Conservation (phyloP, 805 yeast genomes). For the Candida ulmi region DNA sequence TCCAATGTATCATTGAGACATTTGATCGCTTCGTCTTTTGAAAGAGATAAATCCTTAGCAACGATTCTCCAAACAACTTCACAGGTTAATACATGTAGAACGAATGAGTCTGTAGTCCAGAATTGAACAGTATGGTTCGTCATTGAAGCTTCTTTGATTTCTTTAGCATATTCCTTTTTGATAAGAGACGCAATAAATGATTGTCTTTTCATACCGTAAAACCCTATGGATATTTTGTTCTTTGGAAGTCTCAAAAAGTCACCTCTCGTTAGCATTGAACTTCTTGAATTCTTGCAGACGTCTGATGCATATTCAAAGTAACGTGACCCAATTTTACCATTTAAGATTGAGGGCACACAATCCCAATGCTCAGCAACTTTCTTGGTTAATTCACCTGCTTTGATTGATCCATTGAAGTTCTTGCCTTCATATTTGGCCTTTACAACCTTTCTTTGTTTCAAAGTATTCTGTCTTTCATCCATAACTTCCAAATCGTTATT, state of each 20-base stretch:
- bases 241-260: constrained; percentile 40
- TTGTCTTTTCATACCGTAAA: constrained; percentile 55
- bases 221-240: constrained; percentile 48
- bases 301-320: constrained; percentile 47
- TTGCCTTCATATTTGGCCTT: constrained; percentile 15
- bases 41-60: constrained; percentile 36
- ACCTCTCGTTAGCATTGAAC: constrained; percentile 36
- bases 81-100: constrained; percentile 55
- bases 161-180: constrained; percentile 23
- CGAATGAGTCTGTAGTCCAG: constrained; percentile 56
- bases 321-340: constrained; percentile 39
- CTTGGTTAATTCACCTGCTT: constrained; percentile 25
- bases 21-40: constrained; percentile 40
- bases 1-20: constrained; percentile 42
- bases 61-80: constrained; percentile 51
- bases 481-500: constrained; percentile 13
- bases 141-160: constrained; percentile 22
- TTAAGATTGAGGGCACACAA: constrained; percentile 34
- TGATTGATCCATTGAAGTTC: constrained; percentile 21
- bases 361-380: constrained; percentile 26
- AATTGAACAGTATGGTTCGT: constrained; percentile 44
- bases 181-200: constrained; percentile 41
- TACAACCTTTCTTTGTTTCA: constrained; percentile 10
- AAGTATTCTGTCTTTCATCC: constrained; percentile 12
- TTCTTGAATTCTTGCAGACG: constrained; percentile 31